Base-by-base conservation (phyloP, 1,284 basidiomycete species). In the Cryptococcus floricola region DNA sequence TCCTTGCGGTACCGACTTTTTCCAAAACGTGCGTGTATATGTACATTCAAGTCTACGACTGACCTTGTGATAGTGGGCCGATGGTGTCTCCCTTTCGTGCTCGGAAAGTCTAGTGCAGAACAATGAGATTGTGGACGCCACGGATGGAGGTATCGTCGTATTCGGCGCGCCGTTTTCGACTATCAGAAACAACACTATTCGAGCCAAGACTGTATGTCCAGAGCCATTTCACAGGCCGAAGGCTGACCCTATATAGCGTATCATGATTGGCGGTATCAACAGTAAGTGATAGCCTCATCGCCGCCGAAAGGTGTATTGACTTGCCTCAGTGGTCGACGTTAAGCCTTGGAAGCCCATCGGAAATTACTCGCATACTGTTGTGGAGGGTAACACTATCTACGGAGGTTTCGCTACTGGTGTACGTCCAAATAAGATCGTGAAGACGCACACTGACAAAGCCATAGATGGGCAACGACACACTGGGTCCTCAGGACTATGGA, bases 81-180 rank as follows among this genome's bases (percentile, higher is more conserved):
- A 92, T 66, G 90, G 89, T 2, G 88, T 92, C 67, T 89, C 87
- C 61, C 71, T 91, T 54, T 84, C 84, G 51, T 93, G 90, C 73
- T 77, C 76, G 55, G 83, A 85, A 64, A 82, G 83, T 59, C 62
- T 83, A 39, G 81, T 92, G 38, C 82, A 82, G 53, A 85, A 87
- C 65, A 93, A 92, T 72, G 80, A 83, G 73, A 79, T 93, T 52
- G 81, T 82, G 16, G 74, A 74, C 54, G 72, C 89, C 4, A 91
- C 90, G 1, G 90, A 92, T 67, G 71, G 71, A 42, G 62, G 85
- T 2, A 87, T 91, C 53, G 90, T 91, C 2, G 65, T 92, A 3
- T 92, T 92, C 65, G 89, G 89, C n/a, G 78, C 88, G 1, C 88
- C 88, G 2, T 87, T 86, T 2, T 85, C 85, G 1, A 78, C 82